These are phyloP conservation scores for Colletotrichum shisoi DNA, from an alignment of 2,329 filamentous ascomycete species.

Conservation along the genomic window DNA sequence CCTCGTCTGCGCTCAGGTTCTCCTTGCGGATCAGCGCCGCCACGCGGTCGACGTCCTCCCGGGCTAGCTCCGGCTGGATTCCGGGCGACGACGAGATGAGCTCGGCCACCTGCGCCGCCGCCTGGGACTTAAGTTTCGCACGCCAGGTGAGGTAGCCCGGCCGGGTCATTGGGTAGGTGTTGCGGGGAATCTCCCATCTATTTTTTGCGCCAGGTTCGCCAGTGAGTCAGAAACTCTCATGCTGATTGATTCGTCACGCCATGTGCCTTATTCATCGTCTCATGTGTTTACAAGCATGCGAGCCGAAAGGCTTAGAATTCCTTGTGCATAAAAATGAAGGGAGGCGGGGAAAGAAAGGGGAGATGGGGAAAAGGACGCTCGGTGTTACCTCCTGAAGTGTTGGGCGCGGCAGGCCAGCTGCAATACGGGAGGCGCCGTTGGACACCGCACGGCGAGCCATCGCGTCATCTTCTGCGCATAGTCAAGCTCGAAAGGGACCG, in stretches of 20 bases:
- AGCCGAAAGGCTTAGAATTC: not conserved
- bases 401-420: slow-evolving; percentile 82
- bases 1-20: slow-evolving; percentile 65
- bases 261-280: slow-evolving; percentile 5
- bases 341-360: slow-evolving; percentile 2
- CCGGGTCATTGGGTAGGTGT: slow-evolving; percentile 76
- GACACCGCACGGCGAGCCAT: slow-evolving; percentile 70
- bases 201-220: not conserved
- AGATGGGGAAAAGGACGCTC: slow-evolving; percentile 11
- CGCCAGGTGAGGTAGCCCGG: slow-evolving; percentile 84
- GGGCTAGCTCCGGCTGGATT: slow-evolving; percentile 51
- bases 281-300: not conserved
- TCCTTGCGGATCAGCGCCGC: slow-evolving; percentile 82
- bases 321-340: not conserved
- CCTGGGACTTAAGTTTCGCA: slow-evolving; percentile 74
- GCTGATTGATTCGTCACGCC: not conserved
- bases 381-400: slow-evolving; percentile 72
- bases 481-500: slow-evolving; percentile 78
- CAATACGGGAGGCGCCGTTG: slow-evolving; percentile 70
- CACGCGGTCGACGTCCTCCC: slow-evolving; percentile 67
- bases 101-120: slow-evolving; percentile 61
- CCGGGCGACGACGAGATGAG: slow-evolving; percentile 54
- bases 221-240: slow-evolving; percentile 28
- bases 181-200: slow-evolving; percentile 80
- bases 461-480: slow-evolving; percentile 82